Evolutionary conservation across 108 stramenopile genomes (phyloP).

Genomic region (Nitzschia sp.): DNA sequence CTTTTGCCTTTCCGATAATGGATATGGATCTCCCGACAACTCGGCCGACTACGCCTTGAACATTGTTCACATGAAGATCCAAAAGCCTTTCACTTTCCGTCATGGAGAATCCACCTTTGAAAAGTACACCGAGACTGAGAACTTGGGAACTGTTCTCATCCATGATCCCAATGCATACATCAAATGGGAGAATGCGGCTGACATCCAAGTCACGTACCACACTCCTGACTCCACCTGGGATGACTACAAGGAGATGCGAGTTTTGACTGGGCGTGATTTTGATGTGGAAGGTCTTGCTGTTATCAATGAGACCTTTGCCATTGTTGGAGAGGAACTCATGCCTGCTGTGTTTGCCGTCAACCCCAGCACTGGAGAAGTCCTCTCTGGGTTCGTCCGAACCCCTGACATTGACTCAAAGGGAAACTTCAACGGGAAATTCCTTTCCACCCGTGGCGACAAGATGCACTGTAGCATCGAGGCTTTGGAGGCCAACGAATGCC

Average conservation of each 20-base stretch:
- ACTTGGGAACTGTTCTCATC: slow-evolving; percentile 28
- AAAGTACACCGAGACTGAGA: slow-evolving; percentile 34
- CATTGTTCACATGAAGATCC: slow-evolving; percentile 42
- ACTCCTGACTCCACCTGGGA: slow-evolving; percentile 37
- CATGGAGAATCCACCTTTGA: slow-evolving; percentile 46
- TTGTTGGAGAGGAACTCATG: slow-evolving; percentile 46
- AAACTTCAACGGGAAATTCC: slow-evolving; percentile 25
- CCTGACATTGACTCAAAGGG: slow-evolving; percentile 38
- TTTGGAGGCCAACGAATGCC: slow-evolving; percentile 29
- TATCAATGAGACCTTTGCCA: slow-evolving; percentile 35
- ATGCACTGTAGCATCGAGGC: slow-evolving; percentile 39
- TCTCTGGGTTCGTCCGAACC: slow-evolving; percentile 35
- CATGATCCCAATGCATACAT: slow-evolving; percentile 39
- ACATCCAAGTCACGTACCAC: slow-evolving; percentile 39
- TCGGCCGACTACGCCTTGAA: slow-evolving; percentile 39
- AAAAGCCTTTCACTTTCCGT: slow-evolving; percentile 46
- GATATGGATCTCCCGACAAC: slow-evolving; percentile 37
- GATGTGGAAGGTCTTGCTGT: slow-evolving; percentile 45
- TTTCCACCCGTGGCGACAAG: slow-evolving; percentile 43
- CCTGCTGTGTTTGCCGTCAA: slow-evolving; percentile 41
- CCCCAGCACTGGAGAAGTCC: slow-evolving; percentile 37
- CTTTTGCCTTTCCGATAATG: slow-evolving; percentile 41
- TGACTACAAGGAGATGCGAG: slow-evolving; percentile 31
- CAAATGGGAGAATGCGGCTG: slow-evolving; percentile 46
- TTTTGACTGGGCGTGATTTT: slow-evolving; percentile 46